These are phyloP conservation scores for Vigna unguiculata DNA, from an alignment of 306 rosid genomes.

Conservation along the genomic window DNA sequence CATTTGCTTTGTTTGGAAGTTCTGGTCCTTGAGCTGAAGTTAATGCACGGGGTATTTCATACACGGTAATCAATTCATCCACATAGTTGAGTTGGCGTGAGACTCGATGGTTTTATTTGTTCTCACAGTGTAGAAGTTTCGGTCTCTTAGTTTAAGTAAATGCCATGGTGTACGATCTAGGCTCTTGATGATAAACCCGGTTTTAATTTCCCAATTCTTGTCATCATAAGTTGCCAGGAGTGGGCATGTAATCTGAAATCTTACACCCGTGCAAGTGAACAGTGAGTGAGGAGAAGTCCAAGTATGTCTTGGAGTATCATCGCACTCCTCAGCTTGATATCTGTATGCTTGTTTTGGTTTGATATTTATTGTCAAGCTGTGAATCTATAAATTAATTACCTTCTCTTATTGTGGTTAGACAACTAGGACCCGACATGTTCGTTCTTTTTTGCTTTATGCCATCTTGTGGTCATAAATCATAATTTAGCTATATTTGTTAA, in stretches of 20 bases:
- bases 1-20: constrained; percentile 37
- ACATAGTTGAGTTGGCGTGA: not conserved
- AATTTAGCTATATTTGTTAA: constrained; percentile 26
- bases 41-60: constrained; percentile 30
- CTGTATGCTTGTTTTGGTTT: constrained; percentile 17
- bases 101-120: constrained; percentile 35
- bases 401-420: constrained; percentile 10
- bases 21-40: constrained; percentile 34
- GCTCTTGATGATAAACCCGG: not conserved
- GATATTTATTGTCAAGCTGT: constrained; percentile 31
- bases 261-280: constrained; percentile 33
- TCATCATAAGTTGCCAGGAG: constrained; percentile 22
- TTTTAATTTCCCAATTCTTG: constrained; percentile 16
- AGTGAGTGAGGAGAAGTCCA: constrained; percentile 26
- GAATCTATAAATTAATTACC: constrained; percentile 17
- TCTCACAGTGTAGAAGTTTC: constrained; percentile 2
- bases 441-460: not conserved
- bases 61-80: constrained; percentile 4
- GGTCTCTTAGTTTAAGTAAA: constrained; percentile 9
- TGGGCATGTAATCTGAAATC: constrained; percentile 6
- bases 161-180: constrained; percentile 11
- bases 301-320: constrained; percentile 15
- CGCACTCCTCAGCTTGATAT: not conserved
- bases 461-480: constrained; percentile 11
- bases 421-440: not conserved